Conservation (phyloP, 2,329 filamentous ascomycete species). For the Aureobasidium zeae region DNA sequence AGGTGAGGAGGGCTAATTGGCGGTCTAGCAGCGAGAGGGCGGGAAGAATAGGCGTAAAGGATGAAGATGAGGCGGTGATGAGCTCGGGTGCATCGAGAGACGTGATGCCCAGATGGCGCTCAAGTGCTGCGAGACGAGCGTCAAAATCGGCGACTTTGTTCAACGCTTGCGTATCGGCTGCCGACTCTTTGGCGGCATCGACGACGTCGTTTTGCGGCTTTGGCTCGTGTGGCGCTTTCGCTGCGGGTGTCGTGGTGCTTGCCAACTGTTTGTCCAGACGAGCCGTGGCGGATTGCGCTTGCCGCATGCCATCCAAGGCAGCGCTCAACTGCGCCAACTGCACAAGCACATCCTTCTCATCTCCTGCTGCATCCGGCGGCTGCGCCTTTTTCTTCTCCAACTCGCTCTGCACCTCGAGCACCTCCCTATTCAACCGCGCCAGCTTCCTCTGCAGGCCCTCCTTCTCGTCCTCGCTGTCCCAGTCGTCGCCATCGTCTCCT, state of each 20-base stretch:
- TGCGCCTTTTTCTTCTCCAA: constrained; percentile 39
- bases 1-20: constrained; percentile 62
- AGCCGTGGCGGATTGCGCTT: constrained; percentile 16
- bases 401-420: constrained; percentile 55
- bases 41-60: constrained; percentile 62
- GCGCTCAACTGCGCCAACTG: constrained; percentile 15
- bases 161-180: constrained; percentile 51
- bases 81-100: constrained; percentile 53
- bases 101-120: constrained; percentile 71
- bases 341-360: constrained; percentile 36
- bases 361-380: constrained; percentile 35
- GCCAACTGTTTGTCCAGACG: constrained; percentile 13
- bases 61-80: constrained; percentile 33
- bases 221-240: too few relatives aligned
- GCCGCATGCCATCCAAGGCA: constrained; percentile 16
- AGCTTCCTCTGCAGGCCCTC: constrained; percentile 72
- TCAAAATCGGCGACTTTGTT: constrained; percentile 84
- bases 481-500: constrained; percentile 43
- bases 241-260: background rate
- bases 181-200: background rate
- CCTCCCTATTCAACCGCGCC: constrained; percentile 71
- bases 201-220: too few relatives aligned
- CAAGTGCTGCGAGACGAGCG: constrained; percentile 64
- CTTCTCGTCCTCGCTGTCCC: constrained; percentile 70
- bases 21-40: constrained; percentile 72